These are phyloP conservation scores for Neoscytalidium dimidiatum DNA, from an alignment of 2,329 filamentous ascomycete species.

Conservation along the genomic window DNA sequence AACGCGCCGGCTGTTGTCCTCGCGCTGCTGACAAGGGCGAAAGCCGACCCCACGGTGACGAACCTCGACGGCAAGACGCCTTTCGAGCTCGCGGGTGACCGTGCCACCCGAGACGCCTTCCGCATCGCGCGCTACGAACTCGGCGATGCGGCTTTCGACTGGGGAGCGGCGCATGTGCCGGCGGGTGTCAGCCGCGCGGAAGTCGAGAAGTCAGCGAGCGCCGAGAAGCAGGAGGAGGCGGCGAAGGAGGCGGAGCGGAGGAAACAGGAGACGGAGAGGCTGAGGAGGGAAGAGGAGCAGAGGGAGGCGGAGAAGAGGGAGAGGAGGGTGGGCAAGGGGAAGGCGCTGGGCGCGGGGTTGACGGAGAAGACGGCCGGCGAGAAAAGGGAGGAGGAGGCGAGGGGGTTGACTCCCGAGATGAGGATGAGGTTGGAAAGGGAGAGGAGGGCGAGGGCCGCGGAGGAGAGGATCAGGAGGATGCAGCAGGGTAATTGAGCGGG, in stretches of 20 bases:
- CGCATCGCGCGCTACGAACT: conserved; percentile 81
- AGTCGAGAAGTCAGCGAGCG: conserved; percentile 66
- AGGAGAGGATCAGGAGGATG: conserved; percentile 77
- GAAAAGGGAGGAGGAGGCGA: conserved; percentile 77
- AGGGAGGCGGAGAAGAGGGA: conserved; percentile 54
- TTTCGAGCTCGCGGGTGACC: conserved; percentile 85
- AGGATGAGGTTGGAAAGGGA: conserved; percentile 82
- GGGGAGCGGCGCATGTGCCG: conserved; percentile 76
- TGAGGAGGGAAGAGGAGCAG: conserved; percentile 59
- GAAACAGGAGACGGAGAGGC: conserved; percentile 71
- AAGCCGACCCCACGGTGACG: conserved; percentile 69
- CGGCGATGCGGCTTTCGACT: conserved; percentile 76
- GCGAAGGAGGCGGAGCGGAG: conserved; percentile 65
- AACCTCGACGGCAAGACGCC: conserved; percentile 80
- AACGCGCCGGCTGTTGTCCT: conserved; percentile 77
- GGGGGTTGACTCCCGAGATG: conserved; percentile 87
- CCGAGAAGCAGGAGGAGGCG: conserved; percentile 69
- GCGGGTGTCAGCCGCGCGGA: conserved; percentile 69
- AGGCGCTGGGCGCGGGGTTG: conserved; percentile 55
- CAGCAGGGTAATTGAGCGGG: conserved; percentile 39
- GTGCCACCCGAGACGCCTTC: conserved; percentile 85
- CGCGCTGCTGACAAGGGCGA: conserved; percentile 73
- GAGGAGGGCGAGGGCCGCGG: conserved; percentile 84
- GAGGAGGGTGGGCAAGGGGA: conserved; percentile 49
- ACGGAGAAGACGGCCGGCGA: conserved; percentile 76